Evolutionary conservation across 1,284 basidiomycete genomes (phyloP).

Genomic region (Moesziomyces sp.): DNA sequence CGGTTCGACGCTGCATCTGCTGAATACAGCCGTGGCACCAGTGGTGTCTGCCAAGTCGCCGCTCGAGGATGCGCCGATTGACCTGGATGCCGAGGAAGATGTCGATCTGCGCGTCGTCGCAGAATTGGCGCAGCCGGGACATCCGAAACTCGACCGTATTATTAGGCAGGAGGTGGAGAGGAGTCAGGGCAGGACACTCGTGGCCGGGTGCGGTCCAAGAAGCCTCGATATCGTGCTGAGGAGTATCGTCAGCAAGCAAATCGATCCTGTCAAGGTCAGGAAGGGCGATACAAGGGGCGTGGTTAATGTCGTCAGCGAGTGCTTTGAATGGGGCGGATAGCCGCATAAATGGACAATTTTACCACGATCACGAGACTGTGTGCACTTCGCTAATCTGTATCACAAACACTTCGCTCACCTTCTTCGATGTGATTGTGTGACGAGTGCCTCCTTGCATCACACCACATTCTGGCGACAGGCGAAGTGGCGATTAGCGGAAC

Average conservation of each 20-base stretch:
- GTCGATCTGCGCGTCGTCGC: slow-evolving; percentile 76
- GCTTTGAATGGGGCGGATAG: slow-evolving; percentile 57
- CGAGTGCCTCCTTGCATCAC: no score
- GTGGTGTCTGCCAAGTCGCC: slow-evolving; percentile 27
- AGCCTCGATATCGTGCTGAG: slow-evolving; percentile 79
- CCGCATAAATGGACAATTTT: no score
- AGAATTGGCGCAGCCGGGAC: slow-evolving; percentile 78
- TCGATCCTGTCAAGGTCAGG: slow-evolving; percentile 73
- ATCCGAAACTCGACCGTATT: slow-evolving; percentile 78
- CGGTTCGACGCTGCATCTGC: slow-evolving; percentile 32
- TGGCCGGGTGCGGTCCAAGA: slow-evolving; percentile 82
- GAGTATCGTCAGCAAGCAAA: slow-evolving; percentile 76
- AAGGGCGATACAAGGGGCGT: slow-evolving; percentile 75
- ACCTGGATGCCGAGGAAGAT: slow-evolving; percentile 77
- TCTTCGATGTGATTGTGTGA: no score
- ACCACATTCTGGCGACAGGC: no score
- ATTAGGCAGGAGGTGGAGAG: slow-evolving; percentile 76
- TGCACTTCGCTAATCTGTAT: no score
- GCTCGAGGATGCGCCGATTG: slow-evolving; percentile 56
- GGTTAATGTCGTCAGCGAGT: slow-evolving; percentile 60
- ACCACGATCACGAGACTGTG: not conserved
- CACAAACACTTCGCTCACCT: no score
- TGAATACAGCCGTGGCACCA: slow-evolving; percentile 14
- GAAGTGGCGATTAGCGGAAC: no score
- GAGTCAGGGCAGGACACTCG: slow-evolving; percentile 74